Evolutionary conservation across 2,329 filamentous ascomycete genomes (phyloP).

Genomic region (Apiospora phragmitis): DNA sequence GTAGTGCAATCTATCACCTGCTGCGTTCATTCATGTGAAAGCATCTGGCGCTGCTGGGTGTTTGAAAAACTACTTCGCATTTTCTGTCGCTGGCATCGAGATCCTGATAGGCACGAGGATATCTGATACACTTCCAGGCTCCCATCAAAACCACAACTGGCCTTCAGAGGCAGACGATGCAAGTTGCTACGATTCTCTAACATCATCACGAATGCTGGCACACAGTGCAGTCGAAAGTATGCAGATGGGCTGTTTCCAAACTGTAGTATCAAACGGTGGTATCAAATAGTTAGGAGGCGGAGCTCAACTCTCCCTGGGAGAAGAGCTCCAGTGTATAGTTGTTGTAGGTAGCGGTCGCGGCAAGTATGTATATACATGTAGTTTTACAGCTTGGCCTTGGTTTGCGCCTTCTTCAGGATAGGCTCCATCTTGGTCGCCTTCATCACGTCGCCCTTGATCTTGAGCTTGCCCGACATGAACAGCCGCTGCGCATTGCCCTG

Average conservation of each 20-base stretch:
- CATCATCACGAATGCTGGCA: background rate
- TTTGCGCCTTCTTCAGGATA: slow-evolving; percentile 84
- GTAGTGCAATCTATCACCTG: too few relatives aligned
- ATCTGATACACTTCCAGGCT: background rate
- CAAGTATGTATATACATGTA: background rate
- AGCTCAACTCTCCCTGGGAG: background rate
- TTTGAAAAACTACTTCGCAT: background rate
- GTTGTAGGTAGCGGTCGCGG: background rate
- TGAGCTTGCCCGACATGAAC: slow-evolving; percentile 98
- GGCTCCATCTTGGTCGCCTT: slow-evolving; percentile 97
- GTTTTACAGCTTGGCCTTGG: slow-evolving; percentile 79
- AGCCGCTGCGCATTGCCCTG: slow-evolving; percentile 93
- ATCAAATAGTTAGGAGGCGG: background rate
- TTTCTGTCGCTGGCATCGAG: background rate
- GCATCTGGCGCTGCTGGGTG: background rate
- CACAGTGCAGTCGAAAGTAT: background rate
- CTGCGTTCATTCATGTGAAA: background rate
- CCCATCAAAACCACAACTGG: background rate
- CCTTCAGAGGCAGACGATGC: background rate
- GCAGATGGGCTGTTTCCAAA: background rate
- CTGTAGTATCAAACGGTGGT: background rate
- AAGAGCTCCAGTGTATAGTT: background rate
- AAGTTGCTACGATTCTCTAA: background rate
- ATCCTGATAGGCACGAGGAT: background rate
- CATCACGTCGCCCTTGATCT: slow-evolving; percentile 98